Evolutionary conservation across 306 rosid species (phyloP).

Genomic region (Malus sieversii): DNA sequence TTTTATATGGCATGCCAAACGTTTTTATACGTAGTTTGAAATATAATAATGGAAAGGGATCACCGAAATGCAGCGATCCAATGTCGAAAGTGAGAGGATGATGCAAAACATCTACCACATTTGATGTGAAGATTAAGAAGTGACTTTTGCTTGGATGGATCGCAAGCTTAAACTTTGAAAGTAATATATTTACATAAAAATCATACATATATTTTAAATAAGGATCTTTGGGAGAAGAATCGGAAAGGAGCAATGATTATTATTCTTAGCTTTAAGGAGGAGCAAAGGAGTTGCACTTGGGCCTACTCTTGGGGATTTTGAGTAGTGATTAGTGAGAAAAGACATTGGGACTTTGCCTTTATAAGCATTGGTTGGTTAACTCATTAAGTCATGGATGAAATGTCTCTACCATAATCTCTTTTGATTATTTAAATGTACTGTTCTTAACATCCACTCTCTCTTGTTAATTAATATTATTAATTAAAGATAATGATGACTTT

Average conservation of each 20-base stretch:
- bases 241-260: constrained; percentile 49
- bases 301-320: constrained; percentile 36
- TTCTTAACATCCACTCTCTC: background rate
- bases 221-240: constrained; percentile 27
- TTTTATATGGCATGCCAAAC: constrained; percentile 6
- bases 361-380: constrained; percentile 73
- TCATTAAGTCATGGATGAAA: constrained; percentile 83
- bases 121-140: constrained; percentile 57
- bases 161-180: constrained; percentile 83
- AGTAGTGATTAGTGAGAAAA: constrained; percentile 22
- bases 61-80: constrained; percentile 17
- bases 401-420: constrained; percentile 55
- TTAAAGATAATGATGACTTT: background rate
- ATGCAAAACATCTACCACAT: constrained; percentile 69
- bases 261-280: constrained; percentile 93
- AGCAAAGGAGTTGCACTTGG: constrained; percentile 61
- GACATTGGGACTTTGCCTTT: constrained; percentile 36
- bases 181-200: constrained; percentile 35
- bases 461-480: background rate
- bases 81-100: constrained; percentile 30
- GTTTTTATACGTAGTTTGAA: constrained; percentile 21
- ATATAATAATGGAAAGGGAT: background rate
- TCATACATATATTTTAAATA: constrained; percentile 14
- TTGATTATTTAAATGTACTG: constrained; percentile 19
- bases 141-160: constrained; percentile 91